Evolutionary conservation across 306 rosid genomes (phyloP), one percentile per base, ranked within the genome.

Genomic region (Prunus padus): DNA sequence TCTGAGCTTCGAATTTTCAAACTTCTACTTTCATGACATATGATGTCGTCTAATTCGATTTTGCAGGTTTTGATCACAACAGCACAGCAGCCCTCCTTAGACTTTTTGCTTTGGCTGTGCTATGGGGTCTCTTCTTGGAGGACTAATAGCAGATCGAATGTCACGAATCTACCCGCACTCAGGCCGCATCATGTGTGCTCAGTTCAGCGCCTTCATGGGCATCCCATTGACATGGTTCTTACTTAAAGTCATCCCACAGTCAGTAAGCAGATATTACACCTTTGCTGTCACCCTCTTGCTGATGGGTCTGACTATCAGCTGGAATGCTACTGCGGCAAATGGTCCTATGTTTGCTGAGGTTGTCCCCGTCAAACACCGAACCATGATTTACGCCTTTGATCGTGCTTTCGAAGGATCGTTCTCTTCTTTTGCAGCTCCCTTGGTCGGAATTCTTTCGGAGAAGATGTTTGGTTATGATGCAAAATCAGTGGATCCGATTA

Each of bases 271-370:
- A 84, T 84, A 81, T 31, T 76, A 72, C 28, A 80, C 90, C 72
- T 95, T 85, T 71, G 83, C 86, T n/a, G 73, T 79, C 67, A 95
- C 97, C 19, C 99, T 95, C 65, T 76, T 89, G 59, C 33, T 92
- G 25, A 95, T 95, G 99, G 99, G 99, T n/a, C 69, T 95, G 50
- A 89, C 90, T 54, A 92, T 95, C 79, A 92, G 99, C 82, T 95
- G 99, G 99, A 90, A 90, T 71, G 90, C 73, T 70, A 19, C 96
- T 1, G 99, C 99, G 77, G 96, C 85, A 37, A 95, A 95, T 77
- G 97, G 61, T 56, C 99, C 99, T 23, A 90, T 95, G 87, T 95
- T 95, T 20, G 97, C 99, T 0, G 99, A 95, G 86, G 99, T 95
- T 2, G 97, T 95, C 33, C 99, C 97, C 0, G 73, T 76, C 75